Percentiles rank a stretch among this genome's conserved stretches.
Evolutionary conservation across 192 early-diverging fungal genomes (phyloP).

Genomic region (Coemansia sp.): DNA sequence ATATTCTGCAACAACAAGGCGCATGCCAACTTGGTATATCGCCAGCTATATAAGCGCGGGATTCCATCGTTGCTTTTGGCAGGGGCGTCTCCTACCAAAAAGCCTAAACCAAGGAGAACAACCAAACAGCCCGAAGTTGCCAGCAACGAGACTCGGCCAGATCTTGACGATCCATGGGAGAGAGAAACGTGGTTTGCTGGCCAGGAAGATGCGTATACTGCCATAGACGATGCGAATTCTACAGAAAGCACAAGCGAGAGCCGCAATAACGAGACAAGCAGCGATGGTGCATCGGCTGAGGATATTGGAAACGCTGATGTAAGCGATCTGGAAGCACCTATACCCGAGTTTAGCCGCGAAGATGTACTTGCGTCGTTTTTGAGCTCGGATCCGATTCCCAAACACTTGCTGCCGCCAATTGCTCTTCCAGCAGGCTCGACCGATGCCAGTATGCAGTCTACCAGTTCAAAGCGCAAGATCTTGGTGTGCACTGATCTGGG

Average conservation of each 20-base stretch:
- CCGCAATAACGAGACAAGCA: background rate
- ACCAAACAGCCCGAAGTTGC: background rate
- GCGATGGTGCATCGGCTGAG: slow-evolving; percentile 5
- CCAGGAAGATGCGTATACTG: slow-evolving; percentile 10
- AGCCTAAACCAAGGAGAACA: background rate
- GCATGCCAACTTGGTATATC: slow-evolving; percentile 58
- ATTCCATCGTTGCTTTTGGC: slow-evolving; percentile 56
- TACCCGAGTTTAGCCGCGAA: slow-evolving; percentile 29
- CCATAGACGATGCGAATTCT: slow-evolving; percentile 1
- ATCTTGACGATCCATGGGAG: slow-evolving; percentile 30
- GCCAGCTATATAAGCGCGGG: slow-evolving; percentile 56
- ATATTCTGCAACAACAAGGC: slow-evolving; percentile 84
- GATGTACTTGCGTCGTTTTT: slow-evolving; percentile 35
- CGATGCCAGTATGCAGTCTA: background rate
- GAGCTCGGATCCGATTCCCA: slow-evolving; percentile 23
- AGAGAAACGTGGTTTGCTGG: slow-evolving; percentile 26
- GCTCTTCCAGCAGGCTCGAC: background rate
- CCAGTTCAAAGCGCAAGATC: slow-evolving; percentile 48
- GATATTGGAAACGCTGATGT: slow-evolving; percentile 21
- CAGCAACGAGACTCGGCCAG: background rate
- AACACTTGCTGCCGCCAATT: slow-evolving; percentile 23
- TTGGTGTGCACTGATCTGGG: slow-evolving; percentile 89
- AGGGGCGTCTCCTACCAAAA: slow-evolving; percentile 23
- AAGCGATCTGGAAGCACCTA: slow-evolving; percentile 28
- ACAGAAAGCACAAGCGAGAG: slow-evolving; percentile 5